Evolutionary conservation across 257 asterid species (phyloP).

Genomic region (Nicotiana benthamiana): DNA sequence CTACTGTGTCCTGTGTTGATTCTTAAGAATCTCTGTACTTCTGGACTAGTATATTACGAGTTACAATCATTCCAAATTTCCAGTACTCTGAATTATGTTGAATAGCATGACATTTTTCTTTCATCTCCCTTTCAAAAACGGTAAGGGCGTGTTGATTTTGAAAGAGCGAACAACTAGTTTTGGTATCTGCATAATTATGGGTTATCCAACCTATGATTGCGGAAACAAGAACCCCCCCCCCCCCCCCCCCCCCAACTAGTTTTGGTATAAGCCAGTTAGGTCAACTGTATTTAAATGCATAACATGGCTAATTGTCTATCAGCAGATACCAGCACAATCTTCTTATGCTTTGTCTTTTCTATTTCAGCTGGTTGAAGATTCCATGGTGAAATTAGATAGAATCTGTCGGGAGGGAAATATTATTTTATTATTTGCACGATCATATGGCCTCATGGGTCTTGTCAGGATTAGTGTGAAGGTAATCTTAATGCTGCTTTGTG

Average conservation of each 20-base stretch:
- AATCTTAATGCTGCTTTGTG: conserved; percentile 6
- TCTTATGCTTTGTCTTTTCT: conserved; percentile 6
- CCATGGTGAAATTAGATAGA: conserved; percentile 83
- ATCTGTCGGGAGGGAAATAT: conserved; percentile 86
- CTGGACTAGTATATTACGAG: no score
- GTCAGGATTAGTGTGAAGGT: conserved; percentile 93
- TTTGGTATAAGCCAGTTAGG: no score
- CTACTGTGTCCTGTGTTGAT: neutral
- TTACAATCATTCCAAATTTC: no score
- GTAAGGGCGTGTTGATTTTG: neutral
- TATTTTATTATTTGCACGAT: conserved; percentile 77
- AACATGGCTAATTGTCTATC: neutral
- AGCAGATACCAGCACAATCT: neutral
- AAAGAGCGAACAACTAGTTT: neutral
- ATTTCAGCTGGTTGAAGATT: conserved; percentile 71
- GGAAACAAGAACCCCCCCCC: neutral
- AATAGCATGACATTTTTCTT: neutral
- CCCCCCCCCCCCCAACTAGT: no score
- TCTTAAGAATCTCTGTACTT: neutral
- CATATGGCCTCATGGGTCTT: conserved; percentile 91
- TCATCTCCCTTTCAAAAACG: neutral
- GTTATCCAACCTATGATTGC: neutral
- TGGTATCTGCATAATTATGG: neutral
- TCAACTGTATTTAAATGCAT: neutral
- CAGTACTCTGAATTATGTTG: neutral